Base-by-base conservation (phyloP, 2,329 filamentous ascomycete genomes). In the Emmonsiellopsis sp. region DNA sequence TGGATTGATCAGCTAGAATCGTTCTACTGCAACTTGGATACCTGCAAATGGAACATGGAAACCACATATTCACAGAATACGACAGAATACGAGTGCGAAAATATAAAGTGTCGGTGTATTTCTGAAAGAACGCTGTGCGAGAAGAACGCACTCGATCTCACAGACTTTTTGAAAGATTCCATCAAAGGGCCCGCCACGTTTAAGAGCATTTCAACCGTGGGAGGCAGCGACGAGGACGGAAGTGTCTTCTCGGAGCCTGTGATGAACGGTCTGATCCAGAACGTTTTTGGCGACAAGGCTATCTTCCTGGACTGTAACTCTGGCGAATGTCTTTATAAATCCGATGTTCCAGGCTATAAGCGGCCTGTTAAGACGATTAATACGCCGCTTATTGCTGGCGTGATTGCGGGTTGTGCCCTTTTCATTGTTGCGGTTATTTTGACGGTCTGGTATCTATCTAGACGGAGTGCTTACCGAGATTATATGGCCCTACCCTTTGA, bases 1-100 rank as follows among this genome's bases (percentile, higher is more conserved):
- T 98, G 93, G 92, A 89, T 98, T 47, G 91, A 94, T 62, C 82
- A 92, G 61, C 78, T 81, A 58, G 93, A 98, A 72, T 97, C 93
- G 1, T 98, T 98, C 76, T 98, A 95, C 71, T 98, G 94, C 73
- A 84, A 86, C 58, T 77, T 98, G 55, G 83, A 89, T 63, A 85
- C 85, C 13, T 98, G 93, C 74, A 72, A 81, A 13, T 93, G 88
- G 63, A 79, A 73, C 50, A 82, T 86, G 67, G 79, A 87, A 54
- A 85, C 84, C 55, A 79, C 82, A 52, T 79, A 84, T 35, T 75
- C 80, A 51, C 80, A 82, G 62, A 98, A 98, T 71, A 84, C 80
- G 53, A 97, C 92, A 1, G 80, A 78, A 50, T 97, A 97, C 73
- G 80, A 82, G 59, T 98, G 93, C 71, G 79, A 92, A 43, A 83